Evolutionary conservation across 2,329 filamentous ascomycete species (phyloP).

Genomic region (Fusarium sp.): DNA sequence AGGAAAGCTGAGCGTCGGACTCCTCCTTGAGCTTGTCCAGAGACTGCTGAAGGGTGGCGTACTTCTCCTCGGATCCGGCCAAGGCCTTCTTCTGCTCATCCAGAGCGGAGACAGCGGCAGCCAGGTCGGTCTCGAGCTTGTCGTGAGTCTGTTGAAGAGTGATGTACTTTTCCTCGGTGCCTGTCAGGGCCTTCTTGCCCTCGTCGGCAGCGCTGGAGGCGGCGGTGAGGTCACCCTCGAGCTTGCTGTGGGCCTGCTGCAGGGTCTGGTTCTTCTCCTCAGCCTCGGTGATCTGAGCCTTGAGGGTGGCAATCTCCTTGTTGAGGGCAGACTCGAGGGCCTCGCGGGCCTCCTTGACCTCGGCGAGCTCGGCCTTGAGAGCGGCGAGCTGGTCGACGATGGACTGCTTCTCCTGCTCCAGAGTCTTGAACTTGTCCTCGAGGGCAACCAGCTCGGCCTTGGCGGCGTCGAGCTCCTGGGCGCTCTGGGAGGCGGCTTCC

Average conservation of each 20-base stretch:
- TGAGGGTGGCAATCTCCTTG: conserved; percentile 47
- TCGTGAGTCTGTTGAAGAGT: conserved; percentile 43
- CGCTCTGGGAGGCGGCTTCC: conserved; percentile 32
- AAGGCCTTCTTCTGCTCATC: conserved; percentile 46
- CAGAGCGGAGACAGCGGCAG: conserved; percentile 42
- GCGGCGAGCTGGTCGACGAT: conserved; percentile 49
- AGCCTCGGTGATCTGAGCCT: conserved; percentile 50
- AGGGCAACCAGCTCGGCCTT: conserved; percentile 37
- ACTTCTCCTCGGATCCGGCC: conserved; percentile 44
- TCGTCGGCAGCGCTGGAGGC: conserved; percentile 43
- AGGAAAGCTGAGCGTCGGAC: conserved; percentile 42
- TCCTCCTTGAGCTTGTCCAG: conserved; percentile 44
- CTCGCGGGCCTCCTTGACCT: conserved; percentile 50
- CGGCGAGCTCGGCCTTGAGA: conserved; percentile 50
- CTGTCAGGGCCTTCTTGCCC: conserved; percentile 42
- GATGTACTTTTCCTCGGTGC: conserved; percentile 44
- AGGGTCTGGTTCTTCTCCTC: conserved; percentile 49
- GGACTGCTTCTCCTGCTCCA: conserved; percentile 46
- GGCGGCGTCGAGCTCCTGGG: conserved; percentile 41
- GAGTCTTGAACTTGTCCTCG: conserved; percentile 42
- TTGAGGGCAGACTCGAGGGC: conserved; percentile 49
- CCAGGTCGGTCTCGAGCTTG: conserved; percentile 44
- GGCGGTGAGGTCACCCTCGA: conserved; percentile 49
- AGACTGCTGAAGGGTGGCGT: conserved; percentile 40
- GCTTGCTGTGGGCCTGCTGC: conserved; percentile 45